phyloP scores from a whole-genome alignment of 192 early-diverging fungal species.

The Piromyces finnis region DNA sequence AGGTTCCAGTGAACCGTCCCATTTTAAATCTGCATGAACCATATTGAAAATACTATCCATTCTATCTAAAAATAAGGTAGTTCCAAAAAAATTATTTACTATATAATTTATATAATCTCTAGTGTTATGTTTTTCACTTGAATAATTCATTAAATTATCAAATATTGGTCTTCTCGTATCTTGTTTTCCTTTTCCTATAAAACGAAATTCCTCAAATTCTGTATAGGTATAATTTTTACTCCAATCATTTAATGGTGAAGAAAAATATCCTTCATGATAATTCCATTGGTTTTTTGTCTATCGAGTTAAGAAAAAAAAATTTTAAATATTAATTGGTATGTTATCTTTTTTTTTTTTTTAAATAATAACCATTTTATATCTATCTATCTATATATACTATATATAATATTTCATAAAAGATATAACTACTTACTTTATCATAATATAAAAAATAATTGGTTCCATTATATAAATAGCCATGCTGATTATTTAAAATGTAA shows the following conservation, averaged over 20 bases:
- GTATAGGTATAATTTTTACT: neutral
- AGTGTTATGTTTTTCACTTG: neutral
- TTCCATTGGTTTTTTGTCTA: neutral
- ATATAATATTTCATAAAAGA: too few species aligned
- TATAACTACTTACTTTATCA: too few species aligned
- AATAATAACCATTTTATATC: too few species aligned
- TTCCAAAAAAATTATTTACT: neutral
- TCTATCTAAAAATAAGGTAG: neutral
- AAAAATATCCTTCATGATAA: neutral
- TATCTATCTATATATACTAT: too few species aligned
- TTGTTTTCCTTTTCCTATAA: neutral
- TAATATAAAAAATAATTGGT: too few species aligned
- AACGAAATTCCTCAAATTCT: neutral
- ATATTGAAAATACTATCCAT: neutral
- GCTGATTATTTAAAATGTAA: too few species aligned
- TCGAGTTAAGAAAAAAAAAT: neutral
- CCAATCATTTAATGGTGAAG: neutral
- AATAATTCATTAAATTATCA: neutral
- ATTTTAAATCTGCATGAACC: neutral
- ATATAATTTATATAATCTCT: neutral
- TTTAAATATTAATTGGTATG: too few species aligned
- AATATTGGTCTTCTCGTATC: neutral
- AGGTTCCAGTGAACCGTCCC: neutral
- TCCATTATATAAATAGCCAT: too few species aligned
- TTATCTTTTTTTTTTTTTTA: too few species aligned